Evolutionary conservation across 495 filamentous ascomycete genomes (phyloP).

Genomic region (Aspergillus incahuasiensis): DNA sequence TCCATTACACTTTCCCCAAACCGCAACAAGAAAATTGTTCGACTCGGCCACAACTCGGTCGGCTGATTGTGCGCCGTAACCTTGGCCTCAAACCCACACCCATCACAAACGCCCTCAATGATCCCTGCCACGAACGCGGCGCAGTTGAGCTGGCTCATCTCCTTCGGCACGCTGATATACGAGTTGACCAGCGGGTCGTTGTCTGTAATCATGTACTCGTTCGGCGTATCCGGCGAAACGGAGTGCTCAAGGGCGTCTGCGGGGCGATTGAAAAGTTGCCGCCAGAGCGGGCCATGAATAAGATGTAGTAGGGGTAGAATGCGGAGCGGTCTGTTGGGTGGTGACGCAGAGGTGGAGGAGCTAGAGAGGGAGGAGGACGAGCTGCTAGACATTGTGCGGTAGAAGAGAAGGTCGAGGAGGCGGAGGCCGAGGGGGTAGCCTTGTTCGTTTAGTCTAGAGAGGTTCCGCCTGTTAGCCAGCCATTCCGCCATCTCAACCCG

Average conservation of each 20-base stretch:
- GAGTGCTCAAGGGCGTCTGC: conserved; percentile 91
- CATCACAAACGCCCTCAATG: conserved; percentile 92
- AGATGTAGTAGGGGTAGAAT: conserved; percentile 92
- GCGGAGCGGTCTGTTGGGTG: conserved; percentile 73
- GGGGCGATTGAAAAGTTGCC: conserved; percentile 81
- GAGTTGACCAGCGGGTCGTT: conserved; percentile 94
- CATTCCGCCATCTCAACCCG: too few species aligned
- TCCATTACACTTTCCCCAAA: conserved; percentile 87
- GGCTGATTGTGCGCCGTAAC: conserved; percentile 89
- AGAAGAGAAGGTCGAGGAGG: conserved; percentile 90
- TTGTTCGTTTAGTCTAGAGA: conserved; percentile 82
- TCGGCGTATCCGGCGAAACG: conserved; percentile 68
- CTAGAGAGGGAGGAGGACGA: conserved; percentile 77
- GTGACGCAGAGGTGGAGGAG: conserved; percentile 62
- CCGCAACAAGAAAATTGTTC: conserved; percentile 91
- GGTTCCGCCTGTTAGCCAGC: too few species aligned
- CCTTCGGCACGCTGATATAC: conserved; percentile 85
- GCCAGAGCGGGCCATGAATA: conserved; percentile 86
- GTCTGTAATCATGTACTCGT: conserved; percentile 98
- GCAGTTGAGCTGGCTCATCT: conserved; percentile 95
- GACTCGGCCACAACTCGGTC: conserved; percentile 84
- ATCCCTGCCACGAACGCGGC: conserved; percentile 94
- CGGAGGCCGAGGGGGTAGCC: conserved; percentile 93
- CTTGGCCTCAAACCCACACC: conserved; percentile 77
- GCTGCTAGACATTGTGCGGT: conserved; percentile 52